Evolutionary conservation across 2,329 filamentous ascomycete genomes (phyloP).

Genomic region (Aspergillus phoenicis): DNA sequence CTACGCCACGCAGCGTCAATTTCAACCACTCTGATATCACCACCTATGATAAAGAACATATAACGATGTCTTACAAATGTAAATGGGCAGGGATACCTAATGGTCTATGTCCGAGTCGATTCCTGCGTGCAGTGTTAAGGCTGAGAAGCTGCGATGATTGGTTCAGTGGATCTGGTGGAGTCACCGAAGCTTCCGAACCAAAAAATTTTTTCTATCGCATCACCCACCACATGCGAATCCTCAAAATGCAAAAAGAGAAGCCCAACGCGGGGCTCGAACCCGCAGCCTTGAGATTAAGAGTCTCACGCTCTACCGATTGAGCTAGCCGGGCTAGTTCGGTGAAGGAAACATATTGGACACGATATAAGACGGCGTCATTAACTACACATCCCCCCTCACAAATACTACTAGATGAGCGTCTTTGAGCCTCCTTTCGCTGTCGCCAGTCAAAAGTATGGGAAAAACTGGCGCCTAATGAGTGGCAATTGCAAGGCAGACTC

Average conservation of each 20-base stretch:
- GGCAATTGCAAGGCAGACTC: not conserved
- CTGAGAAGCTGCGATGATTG: not conserved
- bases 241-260: slow-evolving; percentile 26
- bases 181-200: not conserved
- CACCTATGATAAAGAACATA: fast-evolving
- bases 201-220: not conserved
- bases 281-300: slow-evolving; percentile 50
- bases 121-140: not conserved
- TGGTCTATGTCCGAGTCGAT: no score
- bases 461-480: not conserved
- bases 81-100: no score
- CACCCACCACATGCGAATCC: not conserved
- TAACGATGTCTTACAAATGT: no score
- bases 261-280: slow-evolving; percentile 48
- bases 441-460: not conserved
- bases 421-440: not conserved
- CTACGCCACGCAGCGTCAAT: not conserved
- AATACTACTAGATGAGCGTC: no score
- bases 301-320: slow-evolving; percentile 55
- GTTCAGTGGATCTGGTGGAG: not conserved
- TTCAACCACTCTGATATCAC: not conserved
- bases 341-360: not conserved
- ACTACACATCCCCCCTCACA: not conserved
- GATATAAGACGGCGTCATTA: not conserved
- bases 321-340: slow-evolving; percentile 47